A percentile compares a stretch with the other conserved stretches of the same genome.
Evolutionary conservation across 140 eudicot species (phyloP).

Genomic region (Oenanthe javanica): DNA sequence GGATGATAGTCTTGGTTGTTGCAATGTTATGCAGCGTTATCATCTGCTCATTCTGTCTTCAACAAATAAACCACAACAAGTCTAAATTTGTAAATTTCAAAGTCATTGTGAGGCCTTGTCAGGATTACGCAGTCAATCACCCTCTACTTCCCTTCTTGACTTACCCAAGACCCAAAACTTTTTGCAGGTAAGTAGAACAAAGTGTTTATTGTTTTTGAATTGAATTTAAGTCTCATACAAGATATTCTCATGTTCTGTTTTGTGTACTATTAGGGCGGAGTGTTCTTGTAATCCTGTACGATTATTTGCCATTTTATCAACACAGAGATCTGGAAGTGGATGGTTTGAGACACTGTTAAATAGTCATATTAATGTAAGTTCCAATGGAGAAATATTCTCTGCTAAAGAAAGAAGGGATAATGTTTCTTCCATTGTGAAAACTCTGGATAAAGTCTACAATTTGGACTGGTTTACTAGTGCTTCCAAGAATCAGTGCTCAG

Average conservation of each 20-base stretch:
- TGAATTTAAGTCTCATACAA: neutral
- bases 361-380: slow-evolving; percentile 70
- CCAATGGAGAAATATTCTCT: slow-evolving; percentile 73
- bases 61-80: slow-evolving; percentile 39
- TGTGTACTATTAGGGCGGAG: slow-evolving; percentile 36
- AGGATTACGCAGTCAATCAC: slow-evolving; percentile 26
- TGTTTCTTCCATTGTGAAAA: slow-evolving; percentile 33
- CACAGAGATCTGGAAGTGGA: slow-evolving; percentile 91
- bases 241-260: neutral
- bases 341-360: slow-evolving; percentile 87
- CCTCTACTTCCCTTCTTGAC: slow-evolving; percentile 53
- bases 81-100: slow-evolving; percentile 28
- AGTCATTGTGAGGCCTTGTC: slow-evolving; percentile 42
- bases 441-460: slow-evolving; percentile 57
- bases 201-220: neutral
- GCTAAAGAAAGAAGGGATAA: slow-evolving; percentile 47
- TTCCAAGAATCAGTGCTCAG: slow-evolving; percentile 67
- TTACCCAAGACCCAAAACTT: slow-evolving; percentile 71
- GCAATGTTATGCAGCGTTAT: slow-evolving; percentile 65
- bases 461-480: slow-evolving; percentile 71
- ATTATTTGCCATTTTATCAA: slow-evolving; percentile 58
- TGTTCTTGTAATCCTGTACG: slow-evolving; percentile 51
- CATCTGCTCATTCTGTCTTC: slow-evolving; percentile 70
- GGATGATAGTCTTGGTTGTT: slow-evolving; percentile 50
- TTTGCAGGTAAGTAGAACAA: slow-evolving; percentile 35